Evolutionary conservation across 768 basidiomycete species (phyloP).

Genomic region (Agaricus subrufescens): DNA sequence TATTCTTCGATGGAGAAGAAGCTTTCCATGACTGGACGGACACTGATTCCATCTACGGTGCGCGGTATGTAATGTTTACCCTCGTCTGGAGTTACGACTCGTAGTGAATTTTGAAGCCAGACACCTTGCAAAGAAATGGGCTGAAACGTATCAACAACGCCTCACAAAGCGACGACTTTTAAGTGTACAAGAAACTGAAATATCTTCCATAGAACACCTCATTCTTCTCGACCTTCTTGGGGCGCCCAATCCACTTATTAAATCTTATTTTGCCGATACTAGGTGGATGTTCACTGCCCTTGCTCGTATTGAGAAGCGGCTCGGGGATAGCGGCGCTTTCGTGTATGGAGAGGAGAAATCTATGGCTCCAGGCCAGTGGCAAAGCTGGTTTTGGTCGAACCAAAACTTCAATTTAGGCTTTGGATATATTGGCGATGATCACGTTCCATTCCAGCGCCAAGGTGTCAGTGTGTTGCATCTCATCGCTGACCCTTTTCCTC

Average conservation of each 20-base stretch:
- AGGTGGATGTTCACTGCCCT: constrained; percentile 91
- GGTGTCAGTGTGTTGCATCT: constrained; percentile 90
- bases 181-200: constrained; percentile 50
- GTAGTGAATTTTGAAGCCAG: constrained; percentile 31
- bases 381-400: constrained; percentile 66
- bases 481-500: constrained; percentile 85
- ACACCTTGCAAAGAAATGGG: constrained; percentile 88
- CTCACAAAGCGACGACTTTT: constrained; percentile 55
- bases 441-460: constrained; percentile 77
- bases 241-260: constrained; percentile 65
- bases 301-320: constrained; percentile 61
- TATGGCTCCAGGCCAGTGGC: constrained; percentile 47
- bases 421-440: constrained; percentile 86
- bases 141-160: constrained; percentile 57
- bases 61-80: constrained; percentile 48
- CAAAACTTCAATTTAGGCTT: constrained; percentile 28
- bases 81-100: background rate
- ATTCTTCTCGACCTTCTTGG: constrained; percentile 93
- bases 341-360: constrained; percentile 35
- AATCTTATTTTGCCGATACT: constrained; percentile 81
- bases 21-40: constrained; percentile 89
- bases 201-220: constrained; percentile 83
- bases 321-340: constrained; percentile 65
- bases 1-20: constrained; percentile 98
- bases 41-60: constrained; percentile 92